Evolutionary conservation across 2,329 filamentous ascomycete genomes (phyloP).

Genomic region (Tolypocladium ophioglossoides): DNA sequence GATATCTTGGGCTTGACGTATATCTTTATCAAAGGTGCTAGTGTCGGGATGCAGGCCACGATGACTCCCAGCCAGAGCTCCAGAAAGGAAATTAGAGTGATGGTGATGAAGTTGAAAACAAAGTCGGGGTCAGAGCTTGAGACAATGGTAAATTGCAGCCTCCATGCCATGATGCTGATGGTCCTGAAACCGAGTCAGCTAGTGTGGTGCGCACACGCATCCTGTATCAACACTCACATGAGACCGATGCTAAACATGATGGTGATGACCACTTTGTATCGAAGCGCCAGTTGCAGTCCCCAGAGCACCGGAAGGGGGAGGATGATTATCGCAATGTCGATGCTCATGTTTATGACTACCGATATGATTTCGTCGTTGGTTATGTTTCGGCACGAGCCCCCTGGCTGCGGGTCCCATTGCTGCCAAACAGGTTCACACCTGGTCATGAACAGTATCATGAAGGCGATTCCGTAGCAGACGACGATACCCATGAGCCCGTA

Average conservation of each 20-base stretch:
- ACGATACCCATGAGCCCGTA: background rate
- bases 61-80: background rate
- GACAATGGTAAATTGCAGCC: background rate
- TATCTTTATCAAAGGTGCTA: background rate
- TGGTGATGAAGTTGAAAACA: background rate
- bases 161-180: background rate
- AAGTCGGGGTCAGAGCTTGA: background rate
- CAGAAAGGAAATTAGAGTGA: background rate
- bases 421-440: background rate
- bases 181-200: background rate
- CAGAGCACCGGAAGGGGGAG: background rate
- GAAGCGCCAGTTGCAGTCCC: background rate
- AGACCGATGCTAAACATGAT: background rate
- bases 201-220: background rate
- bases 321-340: background rate
- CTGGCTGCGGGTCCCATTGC: background rate
- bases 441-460: background rate
- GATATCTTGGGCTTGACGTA: background rate
- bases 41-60: background rate
- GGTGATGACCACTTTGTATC: background rate
- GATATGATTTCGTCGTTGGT: background rate
- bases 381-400: background rate
- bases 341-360: background rate
- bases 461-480: background rate
- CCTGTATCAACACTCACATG: background rate